phyloP scores from a whole-genome alignment of 2,329 filamentous ascomycete genomes.

The Ophiostoma pallidulum region DNA sequence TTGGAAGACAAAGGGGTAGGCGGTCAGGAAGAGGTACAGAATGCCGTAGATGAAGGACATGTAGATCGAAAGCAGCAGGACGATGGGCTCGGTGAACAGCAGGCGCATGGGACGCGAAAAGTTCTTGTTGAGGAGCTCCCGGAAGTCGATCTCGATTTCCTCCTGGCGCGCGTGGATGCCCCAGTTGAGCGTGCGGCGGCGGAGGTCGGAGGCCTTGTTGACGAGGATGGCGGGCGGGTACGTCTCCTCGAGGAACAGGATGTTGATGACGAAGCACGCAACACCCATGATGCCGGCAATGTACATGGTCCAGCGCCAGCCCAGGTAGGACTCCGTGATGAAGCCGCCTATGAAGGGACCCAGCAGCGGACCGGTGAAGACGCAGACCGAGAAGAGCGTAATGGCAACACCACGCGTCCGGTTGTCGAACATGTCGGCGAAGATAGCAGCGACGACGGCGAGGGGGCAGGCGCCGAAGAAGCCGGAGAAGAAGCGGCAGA shows the following conservation, averaged over 20 bases:
- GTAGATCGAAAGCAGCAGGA: constrained; percentile 58
- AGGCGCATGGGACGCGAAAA: constrained; percentile 56
- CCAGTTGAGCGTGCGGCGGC: constrained; percentile 58
- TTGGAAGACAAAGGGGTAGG: constrained; percentile 74
- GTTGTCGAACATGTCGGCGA: constrained; percentile 63
- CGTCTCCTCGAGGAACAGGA: constrained; percentile 58
- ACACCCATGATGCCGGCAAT: constrained; percentile 54
- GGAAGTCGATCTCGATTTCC: constrained; percentile 58
- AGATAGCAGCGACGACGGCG: constrained; percentile 60
- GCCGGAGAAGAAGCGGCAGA: constrained; percentile 65
- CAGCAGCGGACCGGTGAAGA: constrained; percentile 58
- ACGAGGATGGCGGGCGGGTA: constrained; percentile 60
- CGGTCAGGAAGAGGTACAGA: constrained; percentile 77
- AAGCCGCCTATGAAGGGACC: constrained; percentile 63
- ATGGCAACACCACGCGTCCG: constrained; percentile 49
- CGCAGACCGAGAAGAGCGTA: constrained; percentile 49
- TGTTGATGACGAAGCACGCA: constrained; percentile 46
- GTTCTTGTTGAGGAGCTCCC: constrained; percentile 56
- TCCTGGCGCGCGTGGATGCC: constrained; percentile 63
- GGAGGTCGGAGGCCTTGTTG: constrained; percentile 49
- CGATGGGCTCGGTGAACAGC: constrained; percentile 60
- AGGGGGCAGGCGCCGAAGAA: constrained; percentile 63
- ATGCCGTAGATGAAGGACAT: constrained; percentile 69
- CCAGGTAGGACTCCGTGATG: constrained; percentile 51
- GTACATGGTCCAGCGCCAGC: constrained; percentile 68